phyloP scores from a whole-genome alignment of 2,329 filamentous ascomycete genomes.

The Colletotrichum sp. region DNA sequence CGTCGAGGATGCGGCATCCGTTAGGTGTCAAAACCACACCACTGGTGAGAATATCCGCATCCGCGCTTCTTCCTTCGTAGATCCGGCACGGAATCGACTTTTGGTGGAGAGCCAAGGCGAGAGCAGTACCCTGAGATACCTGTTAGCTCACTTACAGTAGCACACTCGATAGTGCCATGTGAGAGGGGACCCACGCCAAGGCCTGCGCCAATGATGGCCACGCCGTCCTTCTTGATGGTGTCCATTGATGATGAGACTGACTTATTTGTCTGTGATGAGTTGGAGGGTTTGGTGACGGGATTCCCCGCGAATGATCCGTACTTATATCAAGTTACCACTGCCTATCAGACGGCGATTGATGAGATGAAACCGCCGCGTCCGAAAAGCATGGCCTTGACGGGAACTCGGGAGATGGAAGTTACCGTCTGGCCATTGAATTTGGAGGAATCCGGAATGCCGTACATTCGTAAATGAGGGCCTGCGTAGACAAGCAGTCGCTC shows the following conservation, averaged over 20 bases:
- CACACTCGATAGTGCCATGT: not conserved
- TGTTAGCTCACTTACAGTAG: not conserved
- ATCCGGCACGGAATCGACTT: not conserved
- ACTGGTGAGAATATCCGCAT: not conserved
- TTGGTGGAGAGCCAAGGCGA: not conserved
- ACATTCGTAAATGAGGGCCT: not conserved
- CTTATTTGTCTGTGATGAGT: not conserved
- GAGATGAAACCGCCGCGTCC: not conserved
- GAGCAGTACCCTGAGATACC: not conserved
- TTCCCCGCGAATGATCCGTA: not conserved
- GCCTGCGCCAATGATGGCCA: not conserved
- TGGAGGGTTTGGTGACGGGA: not conserved
- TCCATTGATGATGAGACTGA: not conserved
- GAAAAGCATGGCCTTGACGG: not conserved
- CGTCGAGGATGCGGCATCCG: not conserved
- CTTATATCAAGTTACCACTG: not conserved
- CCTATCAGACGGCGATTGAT: not conserved
- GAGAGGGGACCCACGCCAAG: not conserved
- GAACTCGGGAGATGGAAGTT: not conserved
- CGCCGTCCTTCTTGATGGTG: not conserved
- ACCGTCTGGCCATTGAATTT: not conserved
- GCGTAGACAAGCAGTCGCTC: not conserved
- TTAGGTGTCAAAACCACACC: not conserved
- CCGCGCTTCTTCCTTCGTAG: not conserved
- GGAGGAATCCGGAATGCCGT: not conserved